Conservation (phyloP, 768 basidiomycete genomes). For the Cystofilobasidium macerans region DNA sequence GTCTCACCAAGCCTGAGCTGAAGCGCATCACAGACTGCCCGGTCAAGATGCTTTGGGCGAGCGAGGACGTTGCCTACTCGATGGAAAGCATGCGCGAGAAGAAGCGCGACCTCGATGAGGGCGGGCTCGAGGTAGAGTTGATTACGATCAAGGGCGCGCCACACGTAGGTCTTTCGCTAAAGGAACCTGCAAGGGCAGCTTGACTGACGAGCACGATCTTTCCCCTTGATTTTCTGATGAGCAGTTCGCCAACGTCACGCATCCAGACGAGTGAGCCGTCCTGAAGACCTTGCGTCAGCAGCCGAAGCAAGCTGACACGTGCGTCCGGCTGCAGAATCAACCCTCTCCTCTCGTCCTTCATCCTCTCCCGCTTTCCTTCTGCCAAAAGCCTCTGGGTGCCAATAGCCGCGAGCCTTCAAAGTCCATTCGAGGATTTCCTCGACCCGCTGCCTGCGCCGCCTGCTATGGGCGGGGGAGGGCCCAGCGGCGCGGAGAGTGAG, state of each 20-base stretch:
- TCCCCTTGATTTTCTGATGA: no score
- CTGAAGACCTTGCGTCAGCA: no score
- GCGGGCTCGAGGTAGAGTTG: neutral
- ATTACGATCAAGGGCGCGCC: neutral
- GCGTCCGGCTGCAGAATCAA: slow-evolving; percentile 14
- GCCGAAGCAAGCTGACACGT: no score
- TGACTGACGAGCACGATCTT: no score
- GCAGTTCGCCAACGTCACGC: slow-evolving; percentile 8
- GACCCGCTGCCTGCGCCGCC: neutral
- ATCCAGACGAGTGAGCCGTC: neutral
- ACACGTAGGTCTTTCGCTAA: neutral
- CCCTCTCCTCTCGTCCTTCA: neutral
- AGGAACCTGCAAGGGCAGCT: no score
- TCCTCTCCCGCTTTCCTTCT: neutral
- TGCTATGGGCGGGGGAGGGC: no score
- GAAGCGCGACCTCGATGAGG: slow-evolving; percentile 8
- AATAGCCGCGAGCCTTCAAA: neutral
- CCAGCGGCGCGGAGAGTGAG: neutral
- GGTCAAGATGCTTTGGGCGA: slow-evolving; percentile 3
- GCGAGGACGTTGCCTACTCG: neutral
- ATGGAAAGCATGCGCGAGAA: slow-evolving; percentile 1
- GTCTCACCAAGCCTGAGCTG: neutral
- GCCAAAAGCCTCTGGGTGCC: neutral
- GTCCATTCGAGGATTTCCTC: neutral
- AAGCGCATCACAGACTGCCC: slow-evolving; percentile 1